Evolutionary conservation across 768 basidiomycete species (phyloP), one percentile per base, ranked within the genome.

Genomic region (Lenzites betulinus): DNA sequence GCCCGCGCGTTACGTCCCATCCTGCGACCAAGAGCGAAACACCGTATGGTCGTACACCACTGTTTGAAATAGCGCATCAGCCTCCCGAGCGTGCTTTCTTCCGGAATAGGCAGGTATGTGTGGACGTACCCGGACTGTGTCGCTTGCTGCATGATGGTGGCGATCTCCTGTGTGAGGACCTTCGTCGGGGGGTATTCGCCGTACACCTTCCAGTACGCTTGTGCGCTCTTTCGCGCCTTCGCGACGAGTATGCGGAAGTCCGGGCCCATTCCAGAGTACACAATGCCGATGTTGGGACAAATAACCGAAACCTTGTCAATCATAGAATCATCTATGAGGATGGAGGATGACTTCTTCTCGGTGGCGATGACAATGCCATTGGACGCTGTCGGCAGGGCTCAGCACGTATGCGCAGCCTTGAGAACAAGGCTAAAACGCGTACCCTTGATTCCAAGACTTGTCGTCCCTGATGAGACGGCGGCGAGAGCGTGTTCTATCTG

Each of bases 401-500:
- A 66, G 63, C 62, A 59, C 68, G 61, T 53, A 38, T 47, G 54
- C 33, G 3, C 55, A 44, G 57, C 53, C 28, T 42, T 33, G 47
- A 54, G 26, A 49, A 15, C 25, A 36, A 11, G 25, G 22, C 23
- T 42, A 13, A 47, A 41, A 28, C 36, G 51, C 78, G 64, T 68
- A 95, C 97, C 97, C 83, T 98, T 98, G 75, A 99, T 98, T 55
- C 97, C 97, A 46, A 99, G 85, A 76, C 93, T 95, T 43, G 97
- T 98, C 46, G 95, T 95, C 60, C 96, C 96, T 67, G 92, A 90
- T 23, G 92, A 85, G 59, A 98, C 96, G 33, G 95, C 95, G 57
- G 97, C 97, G 62, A 99, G 81, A 47, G 97, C 97, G 78, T 99
- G 97, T 80, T 99, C 97, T 73, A 99, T 99, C 81, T 99, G 97